These are phyloP conservation scores for Kodamaea sp. DNA, from an alignment of 1,139 yeast genomes.

Conservation along the genomic window DNA sequence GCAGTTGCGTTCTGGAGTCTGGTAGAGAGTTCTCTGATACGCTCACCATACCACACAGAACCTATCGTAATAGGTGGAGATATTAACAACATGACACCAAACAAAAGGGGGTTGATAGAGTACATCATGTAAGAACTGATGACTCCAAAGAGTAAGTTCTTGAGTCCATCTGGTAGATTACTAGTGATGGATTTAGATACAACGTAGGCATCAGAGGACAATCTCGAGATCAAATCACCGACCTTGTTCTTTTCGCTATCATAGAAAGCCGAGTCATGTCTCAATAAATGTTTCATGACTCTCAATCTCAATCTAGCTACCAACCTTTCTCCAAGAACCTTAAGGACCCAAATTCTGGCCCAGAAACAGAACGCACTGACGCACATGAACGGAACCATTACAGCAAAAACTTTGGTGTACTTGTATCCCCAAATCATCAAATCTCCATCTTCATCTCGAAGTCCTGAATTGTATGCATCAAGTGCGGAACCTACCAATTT, in stretches of 20 bases:
- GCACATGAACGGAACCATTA: conserved; percentile 50
- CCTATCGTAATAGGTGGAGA: conserved; percentile 58
- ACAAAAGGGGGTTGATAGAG: conserved; percentile 44
- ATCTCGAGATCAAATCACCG: conserved; percentile 55
- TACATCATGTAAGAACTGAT: conserved; percentile 52
- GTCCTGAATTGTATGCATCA: conserved; percentile 43
- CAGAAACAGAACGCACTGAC: conserved; percentile 49
- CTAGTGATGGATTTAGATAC: conserved; percentile 49
- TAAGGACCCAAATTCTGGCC: conserved; percentile 52
- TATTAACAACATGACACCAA: conserved; percentile 51
- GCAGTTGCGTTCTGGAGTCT: conserved; percentile 50
- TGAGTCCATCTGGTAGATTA: conserved; percentile 50
- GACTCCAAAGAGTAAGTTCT: conserved; percentile 46
- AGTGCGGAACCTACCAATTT: conserved; percentile 50
- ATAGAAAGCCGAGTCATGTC: conserved; percentile 53
- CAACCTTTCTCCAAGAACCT: conserved; percentile 35
- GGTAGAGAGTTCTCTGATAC: conserved; percentile 45
- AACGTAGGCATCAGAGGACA: conserved; percentile 57
- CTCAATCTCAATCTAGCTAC: conserved; percentile 48
- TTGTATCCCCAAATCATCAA: conserved; percentile 50
- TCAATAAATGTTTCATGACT: conserved; percentile 50
- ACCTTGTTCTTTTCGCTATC: conserved; percentile 55
- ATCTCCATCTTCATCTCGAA: conserved; percentile 41
- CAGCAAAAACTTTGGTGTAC: conserved; percentile 40
- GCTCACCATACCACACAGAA: conserved; percentile 51